Percentiles rank a stretch among this genome's conserved stretches.
phyloP scores from a whole-genome alignment of 352 stramenopile genomes.

The Aphanomyces astaci region DNA sequence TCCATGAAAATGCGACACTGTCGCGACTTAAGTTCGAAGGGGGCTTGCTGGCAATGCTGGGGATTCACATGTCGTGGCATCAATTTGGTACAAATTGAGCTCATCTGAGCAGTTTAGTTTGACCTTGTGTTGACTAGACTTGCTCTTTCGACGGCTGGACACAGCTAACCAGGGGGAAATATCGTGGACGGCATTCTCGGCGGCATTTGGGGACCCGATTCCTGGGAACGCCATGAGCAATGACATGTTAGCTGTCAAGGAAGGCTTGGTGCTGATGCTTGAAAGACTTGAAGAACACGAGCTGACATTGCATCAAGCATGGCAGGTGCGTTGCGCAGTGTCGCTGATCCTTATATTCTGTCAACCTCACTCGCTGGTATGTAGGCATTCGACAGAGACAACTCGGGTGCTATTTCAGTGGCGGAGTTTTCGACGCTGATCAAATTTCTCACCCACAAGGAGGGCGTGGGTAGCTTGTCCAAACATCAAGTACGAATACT shows the following conservation, averaged over 20 bases:
- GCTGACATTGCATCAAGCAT: slow-evolving; percentile 41
- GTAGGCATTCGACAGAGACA: slow-evolving; percentile 40
- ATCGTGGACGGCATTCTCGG: slow-evolving; percentile 34
- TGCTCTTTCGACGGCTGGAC: slow-evolving; percentile 43
- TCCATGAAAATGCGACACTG: slow-evolving; percentile 25
- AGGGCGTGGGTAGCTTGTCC: slow-evolving; percentile 27
- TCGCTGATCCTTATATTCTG: too few species aligned
- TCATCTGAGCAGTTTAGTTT: neutral
- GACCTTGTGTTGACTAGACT: slow-evolving; percentile 16
- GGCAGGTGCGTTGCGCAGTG: slow-evolving; percentile 26
- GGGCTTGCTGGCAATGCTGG: slow-evolving; percentile 29
- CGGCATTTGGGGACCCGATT: slow-evolving; percentile 30
- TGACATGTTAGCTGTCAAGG: slow-evolving; percentile 34
- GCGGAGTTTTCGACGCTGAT: slow-evolving; percentile 44
- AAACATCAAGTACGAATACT: slow-evolving; percentile 31
- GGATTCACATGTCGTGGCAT: slow-evolving; percentile 41
- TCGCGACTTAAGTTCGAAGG: slow-evolving; percentile 41
- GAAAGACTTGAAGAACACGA: slow-evolving; percentile 39
- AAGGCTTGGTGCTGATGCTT: slow-evolving; percentile 38
- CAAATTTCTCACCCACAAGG: slow-evolving; percentile 30
- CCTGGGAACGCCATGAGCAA: slow-evolving; percentile 29
- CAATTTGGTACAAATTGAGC: slow-evolving; percentile 31
- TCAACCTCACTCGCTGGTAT: neutral
- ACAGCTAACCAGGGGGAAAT: slow-evolving; percentile 33
- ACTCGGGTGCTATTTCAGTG: slow-evolving; percentile 38